phyloP scores from a whole-genome alignment of 176 grass and related monocot genomes.

The Eragrostis nindensis region DNA sequence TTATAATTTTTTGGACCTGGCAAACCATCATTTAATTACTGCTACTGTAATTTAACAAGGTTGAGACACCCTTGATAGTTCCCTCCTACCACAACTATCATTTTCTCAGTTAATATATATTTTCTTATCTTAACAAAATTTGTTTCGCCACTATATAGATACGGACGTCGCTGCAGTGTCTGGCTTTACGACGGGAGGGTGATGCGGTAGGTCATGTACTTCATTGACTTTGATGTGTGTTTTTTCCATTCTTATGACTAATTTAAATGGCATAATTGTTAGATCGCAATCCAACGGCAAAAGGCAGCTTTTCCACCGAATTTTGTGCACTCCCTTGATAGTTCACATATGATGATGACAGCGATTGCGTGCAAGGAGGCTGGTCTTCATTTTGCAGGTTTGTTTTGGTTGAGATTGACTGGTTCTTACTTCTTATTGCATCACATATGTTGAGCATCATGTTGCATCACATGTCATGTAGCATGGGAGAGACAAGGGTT shows the following conservation, averaged over 20 bases:
- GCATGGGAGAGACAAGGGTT: neutral
- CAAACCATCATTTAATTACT: neutral
- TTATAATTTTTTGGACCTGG: slow-evolving; percentile 2
- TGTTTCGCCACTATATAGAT: slow-evolving; percentile 49
- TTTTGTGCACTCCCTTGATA: slow-evolving; percentile 96
- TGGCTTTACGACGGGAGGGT: slow-evolving; percentile 69
- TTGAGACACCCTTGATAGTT: neutral
- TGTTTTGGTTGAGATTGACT: slow-evolving; percentile 11
- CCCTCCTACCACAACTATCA: neutral
- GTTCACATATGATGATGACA: slow-evolving; percentile 99
- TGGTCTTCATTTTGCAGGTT: slow-evolving; percentile 91
- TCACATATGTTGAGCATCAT: slow-evolving; percentile 12
- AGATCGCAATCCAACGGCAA: slow-evolving; percentile 77
- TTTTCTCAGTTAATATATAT: neutral
- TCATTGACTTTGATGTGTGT: neutral
- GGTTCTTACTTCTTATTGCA: neutral
- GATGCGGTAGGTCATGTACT: slow-evolving; percentile 56
- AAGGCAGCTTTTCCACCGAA: slow-evolving; percentile 94
- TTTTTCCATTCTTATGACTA: slow-evolving; percentile 15
- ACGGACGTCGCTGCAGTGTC: slow-evolving; percentile 77
- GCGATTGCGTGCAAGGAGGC: slow-evolving; percentile 84
- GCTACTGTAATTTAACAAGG: neutral
- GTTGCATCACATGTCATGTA: neutral
- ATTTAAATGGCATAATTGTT: slow-evolving; percentile 37
- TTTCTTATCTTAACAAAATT: slow-evolving; percentile 27